phyloP scores from a whole-genome alignment of 768 basidiomycete species.

The Exidia glandulosa region DNA sequence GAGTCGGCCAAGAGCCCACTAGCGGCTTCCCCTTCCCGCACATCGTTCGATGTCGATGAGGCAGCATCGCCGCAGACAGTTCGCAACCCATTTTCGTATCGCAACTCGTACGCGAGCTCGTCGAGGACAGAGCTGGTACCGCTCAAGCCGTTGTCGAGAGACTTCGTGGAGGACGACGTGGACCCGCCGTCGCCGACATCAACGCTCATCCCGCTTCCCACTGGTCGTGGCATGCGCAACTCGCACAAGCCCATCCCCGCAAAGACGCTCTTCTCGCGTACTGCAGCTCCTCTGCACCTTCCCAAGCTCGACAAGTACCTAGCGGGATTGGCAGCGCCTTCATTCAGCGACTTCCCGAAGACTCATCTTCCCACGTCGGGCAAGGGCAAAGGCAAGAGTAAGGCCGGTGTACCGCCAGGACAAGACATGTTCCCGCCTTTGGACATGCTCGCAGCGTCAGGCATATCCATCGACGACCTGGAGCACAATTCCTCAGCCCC shows the following conservation, averaged over 20 bases:
- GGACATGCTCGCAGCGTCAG: constrained; percentile 38
- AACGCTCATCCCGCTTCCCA: background rate
- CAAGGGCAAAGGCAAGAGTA: constrained; percentile 11
- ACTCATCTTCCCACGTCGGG: background rate
- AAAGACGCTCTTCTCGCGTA: constrained; percentile 44
- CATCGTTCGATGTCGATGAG: background rate
- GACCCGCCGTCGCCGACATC: constrained; percentile 8
- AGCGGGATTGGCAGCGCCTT: constrained; percentile 33
- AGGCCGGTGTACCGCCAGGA: background rate
- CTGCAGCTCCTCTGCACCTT: constrained; percentile 46
- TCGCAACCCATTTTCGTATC: background rate
- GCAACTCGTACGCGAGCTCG: background rate
- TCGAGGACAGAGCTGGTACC: background rate
- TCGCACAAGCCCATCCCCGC: constrained; percentile 37
- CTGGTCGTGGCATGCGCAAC: constrained; percentile 15
- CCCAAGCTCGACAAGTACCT: constrained; percentile 52
- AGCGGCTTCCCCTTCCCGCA: background rate
- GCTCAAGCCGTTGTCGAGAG: constrained; percentile 2
- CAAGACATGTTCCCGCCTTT: constrained; percentile 50
- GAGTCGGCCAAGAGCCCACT: background rate
- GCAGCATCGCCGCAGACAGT: background rate
- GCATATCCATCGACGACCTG: constrained; percentile 44
- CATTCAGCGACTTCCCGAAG: constrained; percentile 21
- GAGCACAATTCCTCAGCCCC: constrained; percentile 40
- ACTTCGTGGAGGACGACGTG: constrained; percentile 1